Evolutionary conservation across 1,284 basidiomycete species (phyloP), one percentile per base, ranked within the genome.

Genomic region (Uromyces viciae-fabae): DNA sequence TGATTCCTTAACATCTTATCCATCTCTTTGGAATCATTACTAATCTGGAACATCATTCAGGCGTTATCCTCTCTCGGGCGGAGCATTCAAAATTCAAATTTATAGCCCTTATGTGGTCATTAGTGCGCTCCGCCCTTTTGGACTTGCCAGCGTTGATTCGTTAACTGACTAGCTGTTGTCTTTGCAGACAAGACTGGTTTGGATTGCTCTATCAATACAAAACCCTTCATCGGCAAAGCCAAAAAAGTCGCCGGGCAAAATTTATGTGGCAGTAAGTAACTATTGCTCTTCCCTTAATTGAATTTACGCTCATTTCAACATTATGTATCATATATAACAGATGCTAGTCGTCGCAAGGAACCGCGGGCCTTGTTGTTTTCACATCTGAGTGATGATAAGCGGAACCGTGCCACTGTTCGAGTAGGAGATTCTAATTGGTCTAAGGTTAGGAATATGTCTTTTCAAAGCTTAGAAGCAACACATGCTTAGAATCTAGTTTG

Each of bases 51-150:
- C 28, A 66, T 25, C 52, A 14, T 54, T 25, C 33, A 84, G 83
- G 69, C 83, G 83, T 58, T 94, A 94, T 86, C 91, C 93, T 2
- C 91, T 98, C 82, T 93, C 95, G 15, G 97, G 96, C 2, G 95
- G 97, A n/a, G 95, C 96, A 0, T 97, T 98, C 89, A 96, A 94
- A 86, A 94, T 98, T 0, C 96, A 99, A 86, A 91, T 99, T 75
- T 99, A 95, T 85, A 91, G 91, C 83, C 95, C 97, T 2, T 99
- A 93, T 86, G 88, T 99, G 74, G 88, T 99, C 72, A 87, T 98
- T 86, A 99, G 77, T 80, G 52, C 28, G 77, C 40, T 17, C 28
- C 28, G 25, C 38, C 25, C 25, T 76, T 28, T 76, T 33, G 33
- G 17, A 14, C 62, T 42, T 68, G 19, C 8, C 25, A 36, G 14